Base-by-base conservation (phyloP, 2,329 filamentous ascomycete species). In the Phaeosphaeriaceae sp. region DNA sequence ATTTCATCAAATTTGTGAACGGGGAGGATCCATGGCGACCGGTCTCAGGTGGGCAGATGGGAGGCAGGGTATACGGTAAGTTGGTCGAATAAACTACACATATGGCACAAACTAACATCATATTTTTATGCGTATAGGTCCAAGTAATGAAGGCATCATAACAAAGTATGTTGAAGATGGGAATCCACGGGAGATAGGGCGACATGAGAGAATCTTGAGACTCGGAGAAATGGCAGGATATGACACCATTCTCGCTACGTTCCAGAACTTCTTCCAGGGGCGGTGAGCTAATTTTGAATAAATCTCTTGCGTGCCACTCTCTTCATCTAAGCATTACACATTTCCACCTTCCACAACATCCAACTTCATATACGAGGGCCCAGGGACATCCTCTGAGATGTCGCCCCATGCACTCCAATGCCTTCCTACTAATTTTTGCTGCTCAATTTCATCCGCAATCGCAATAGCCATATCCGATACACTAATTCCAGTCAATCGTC, bases 391-490 rank as follows among this genome's bases (percentile, higher is more conserved):
- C 23, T 68, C 61, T 18, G 41, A 53, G 2, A 71, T 60, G 51
- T 71, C 66, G 0, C 60, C 67, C 52, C 43, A 57, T 6, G 66
- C 66, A 54, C 61, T 66, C 69, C 68, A 72, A 56, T 70, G 69
- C 48, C 61, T 71, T 23, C 58, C 40, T 2, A 67, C 55, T 50
- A 66, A 52, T 36, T 56, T 64, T 58, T 58, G 52, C 20, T 41
- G 33, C 52, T 68, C 68, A 5, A 66, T 58, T 52, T 72, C 68
- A 63, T 72, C 68, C 34, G 64, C 68, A 58, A 72, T 68, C 13
- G 68, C 68, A 53, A 70, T 60, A 29, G 66, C 68, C 64, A 72
- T 61, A 61, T 72, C 68, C 29, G 52, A 60, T 11, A 66, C 67
- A 49, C 58, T 66, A n/a, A 72, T 70, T 3, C 68, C 68, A 1